Conservation (phyloP, 2,329 filamentous ascomycete genomes). For the Penicillium sclerotiorum region DNA sequence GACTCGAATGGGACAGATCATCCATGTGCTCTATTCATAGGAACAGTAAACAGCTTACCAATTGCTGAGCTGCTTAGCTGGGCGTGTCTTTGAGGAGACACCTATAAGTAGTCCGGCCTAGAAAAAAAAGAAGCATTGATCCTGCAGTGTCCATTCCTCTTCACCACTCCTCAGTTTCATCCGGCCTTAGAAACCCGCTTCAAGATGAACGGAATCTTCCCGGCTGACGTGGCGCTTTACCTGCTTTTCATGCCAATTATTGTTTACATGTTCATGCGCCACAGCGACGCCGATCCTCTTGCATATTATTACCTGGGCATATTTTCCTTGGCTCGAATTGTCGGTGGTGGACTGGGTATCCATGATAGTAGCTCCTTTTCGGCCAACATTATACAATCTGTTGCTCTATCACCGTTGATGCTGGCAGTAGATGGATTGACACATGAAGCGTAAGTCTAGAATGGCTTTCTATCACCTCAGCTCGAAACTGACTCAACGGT, state of each 20-base stretch:
- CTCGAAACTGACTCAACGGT: no score
- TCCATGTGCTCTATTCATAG: no score
- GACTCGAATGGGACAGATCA: no score
- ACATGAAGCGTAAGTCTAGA: constrained; percentile 12
- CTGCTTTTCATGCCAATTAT: neutral
- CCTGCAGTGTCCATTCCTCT: neutral
- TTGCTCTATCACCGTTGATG: constrained; percentile 7
- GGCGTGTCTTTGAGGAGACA: no score
- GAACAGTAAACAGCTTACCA: no score
- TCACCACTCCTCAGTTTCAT: neutral
- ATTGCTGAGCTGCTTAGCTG: no score
- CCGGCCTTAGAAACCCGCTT: neutral
- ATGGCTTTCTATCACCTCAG: no score
- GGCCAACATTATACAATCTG: constrained; percentile 9
- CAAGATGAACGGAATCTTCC: constrained; percentile 1
- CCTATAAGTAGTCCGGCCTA: no score
- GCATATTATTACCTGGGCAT: constrained; percentile 7
- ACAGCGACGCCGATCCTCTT: neutral
- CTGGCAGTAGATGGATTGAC: constrained; percentile 5
- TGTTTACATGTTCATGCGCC: neutral
- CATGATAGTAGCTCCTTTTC: neutral
- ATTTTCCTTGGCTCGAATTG: constrained; percentile 9
- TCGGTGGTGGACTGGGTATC: constrained; percentile 8
- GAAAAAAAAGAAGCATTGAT: no score
- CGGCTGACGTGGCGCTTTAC: neutral